phyloP scores from a whole-genome alignment of 805 yeast genomes.

The Wickerhamiella alocasiicola region DNA sequence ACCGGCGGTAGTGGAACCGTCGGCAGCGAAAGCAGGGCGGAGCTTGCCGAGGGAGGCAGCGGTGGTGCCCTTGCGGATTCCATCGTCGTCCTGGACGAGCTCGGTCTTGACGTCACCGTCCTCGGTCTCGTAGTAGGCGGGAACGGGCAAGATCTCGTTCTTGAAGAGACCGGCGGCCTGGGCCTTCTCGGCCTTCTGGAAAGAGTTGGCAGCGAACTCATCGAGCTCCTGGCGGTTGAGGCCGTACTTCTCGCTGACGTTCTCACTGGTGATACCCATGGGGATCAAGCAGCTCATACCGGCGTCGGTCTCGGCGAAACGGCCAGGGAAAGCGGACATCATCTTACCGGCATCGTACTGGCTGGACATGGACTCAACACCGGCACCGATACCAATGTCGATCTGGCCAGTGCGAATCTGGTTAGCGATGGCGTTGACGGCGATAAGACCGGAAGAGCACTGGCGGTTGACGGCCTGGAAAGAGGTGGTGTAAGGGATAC shows the following conservation, averaged over 20 bases:
- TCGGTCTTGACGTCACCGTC: conserved; percentile 48
- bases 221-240: conserved; percentile 68
- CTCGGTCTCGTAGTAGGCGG: conserved; percentile 42
- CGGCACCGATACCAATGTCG: conserved; percentile 80
- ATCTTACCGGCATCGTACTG: conserved; percentile 68
- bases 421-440: conserved; percentile 79
- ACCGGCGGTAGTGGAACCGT: conserved; percentile 89
- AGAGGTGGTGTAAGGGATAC: conserved; percentile 69
- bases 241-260: conserved; percentile 57
- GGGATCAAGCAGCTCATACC: conserved; percentile 78
- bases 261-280: conserved; percentile 94
- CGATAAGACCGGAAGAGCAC: conserved; percentile 89
- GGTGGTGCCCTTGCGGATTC: conserved; percentile 80
- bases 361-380: conserved; percentile 89
- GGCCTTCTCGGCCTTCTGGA: conserved; percentile 72
- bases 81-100: conserved; percentile 62
- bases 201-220: conserved; percentile 77
- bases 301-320: conserved; percentile 32
- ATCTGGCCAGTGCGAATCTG: conserved; percentile 81
- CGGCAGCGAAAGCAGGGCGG: conserved; percentile 74
- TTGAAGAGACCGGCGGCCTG: conserved; percentile 59
- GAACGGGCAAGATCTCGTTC: conserved; percentile 79
- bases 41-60: conserved; percentile 60
- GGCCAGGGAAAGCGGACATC: conserved; percentile 43
- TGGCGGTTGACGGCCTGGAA: conserved; percentile 83